phyloP scores from a whole-genome alignment of 306 rosid species.

The Luffa aegyptiaca region DNA sequence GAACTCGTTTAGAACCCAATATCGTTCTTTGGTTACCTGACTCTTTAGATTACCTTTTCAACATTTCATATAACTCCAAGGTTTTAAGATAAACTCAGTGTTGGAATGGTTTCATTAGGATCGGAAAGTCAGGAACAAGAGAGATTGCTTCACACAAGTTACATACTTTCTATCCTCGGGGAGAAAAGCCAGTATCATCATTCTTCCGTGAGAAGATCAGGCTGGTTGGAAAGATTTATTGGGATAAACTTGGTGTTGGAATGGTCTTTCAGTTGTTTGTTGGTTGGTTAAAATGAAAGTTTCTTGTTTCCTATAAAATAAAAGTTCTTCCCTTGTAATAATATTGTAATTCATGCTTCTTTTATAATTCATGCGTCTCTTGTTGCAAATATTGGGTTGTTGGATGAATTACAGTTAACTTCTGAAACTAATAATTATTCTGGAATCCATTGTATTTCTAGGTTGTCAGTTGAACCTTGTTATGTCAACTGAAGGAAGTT shows the following conservation, averaged over 20 bases:
- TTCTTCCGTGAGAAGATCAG: not conserved
- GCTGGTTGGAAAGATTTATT: not conserved
- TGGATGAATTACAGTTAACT: not conserved
- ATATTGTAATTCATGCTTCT: not conserved
- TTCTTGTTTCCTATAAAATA: not conserved
- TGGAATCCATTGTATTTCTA: not conserved
- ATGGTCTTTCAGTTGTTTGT: not conserved
- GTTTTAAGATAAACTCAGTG: not conserved
- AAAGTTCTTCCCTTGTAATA: not conserved
- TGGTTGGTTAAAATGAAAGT: not conserved
- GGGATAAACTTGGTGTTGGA: no score
- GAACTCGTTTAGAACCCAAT: not conserved
- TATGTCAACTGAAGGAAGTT: not conserved
- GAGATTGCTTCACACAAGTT: not conserved
- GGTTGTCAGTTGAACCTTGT: not conserved
- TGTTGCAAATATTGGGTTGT: not conserved
- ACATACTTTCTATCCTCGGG: not conserved
- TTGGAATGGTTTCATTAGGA: not conserved
- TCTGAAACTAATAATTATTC: not conserved
- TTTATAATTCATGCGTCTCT: not conserved
- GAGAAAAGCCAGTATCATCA: not conserved
- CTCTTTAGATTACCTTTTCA: not conserved
- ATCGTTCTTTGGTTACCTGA: not conserved
- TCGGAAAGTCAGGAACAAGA: not conserved
- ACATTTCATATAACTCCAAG: not conserved